Evolutionary conservation across 2,329 filamentous ascomycete genomes (phyloP).

Genomic region (Teratosphaeria gauchensis): DNA sequence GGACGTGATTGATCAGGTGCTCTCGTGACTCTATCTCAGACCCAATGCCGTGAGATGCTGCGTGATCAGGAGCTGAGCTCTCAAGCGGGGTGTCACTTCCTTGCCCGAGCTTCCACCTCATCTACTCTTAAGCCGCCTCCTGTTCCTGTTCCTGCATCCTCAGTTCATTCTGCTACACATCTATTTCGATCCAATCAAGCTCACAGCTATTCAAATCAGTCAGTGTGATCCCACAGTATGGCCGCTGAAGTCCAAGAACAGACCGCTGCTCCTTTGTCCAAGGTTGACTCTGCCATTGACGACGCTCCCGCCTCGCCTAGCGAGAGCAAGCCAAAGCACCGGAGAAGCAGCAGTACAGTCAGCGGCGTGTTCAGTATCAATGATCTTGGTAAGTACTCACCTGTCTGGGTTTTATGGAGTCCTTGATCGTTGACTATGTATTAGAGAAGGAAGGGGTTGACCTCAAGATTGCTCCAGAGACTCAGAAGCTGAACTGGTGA

Average conservation of each 20-base stretch:
- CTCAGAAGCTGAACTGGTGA: slow-evolving; percentile 81
- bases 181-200: slow-evolving; percentile 1
- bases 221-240: slow-evolving; percentile 28
- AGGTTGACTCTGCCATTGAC: slow-evolving; percentile 86
- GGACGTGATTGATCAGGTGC: background rate
- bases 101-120: background rate
- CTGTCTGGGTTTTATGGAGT: background rate
- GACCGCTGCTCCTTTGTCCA: slow-evolving; percentile 52
- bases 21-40: background rate
- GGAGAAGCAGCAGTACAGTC: slow-evolving; percentile 59
- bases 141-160: background rate
- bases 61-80: background rate
- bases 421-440: background rate
- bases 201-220: slow-evolving; percentile 2
- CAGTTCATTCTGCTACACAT: background rate
- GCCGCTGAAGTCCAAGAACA: slow-evolving; percentile 38
- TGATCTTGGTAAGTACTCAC: slow-evolving; percentile 61
- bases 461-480: slow-evolving; percentile 67
- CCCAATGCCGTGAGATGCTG: background rate
- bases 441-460: slow-evolving; percentile 65
- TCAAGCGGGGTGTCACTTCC: background rate
- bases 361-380: slow-evolving; percentile 72
- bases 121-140: background rate
- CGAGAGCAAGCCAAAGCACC: slow-evolving; percentile 51
- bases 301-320: slow-evolving; percentile 59